Base-by-base conservation (phyloP, 2,329 filamentous ascomycete species). In the Sporothrix pseudoabietina region DNA sequence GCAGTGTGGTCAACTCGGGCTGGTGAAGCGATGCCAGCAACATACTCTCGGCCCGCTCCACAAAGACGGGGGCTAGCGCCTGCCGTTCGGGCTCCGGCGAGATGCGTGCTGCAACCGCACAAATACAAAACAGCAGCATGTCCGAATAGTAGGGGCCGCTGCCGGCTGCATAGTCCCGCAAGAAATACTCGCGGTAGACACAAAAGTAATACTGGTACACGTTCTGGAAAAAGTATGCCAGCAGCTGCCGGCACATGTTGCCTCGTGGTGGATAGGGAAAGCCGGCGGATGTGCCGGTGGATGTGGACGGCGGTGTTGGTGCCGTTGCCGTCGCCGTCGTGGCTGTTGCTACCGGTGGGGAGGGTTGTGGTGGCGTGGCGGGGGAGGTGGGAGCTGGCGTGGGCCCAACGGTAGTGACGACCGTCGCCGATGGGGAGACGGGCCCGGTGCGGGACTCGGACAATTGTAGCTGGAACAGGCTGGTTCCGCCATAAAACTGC, bases 181-280 rank as follows among this genome's bases (percentile, higher is more conserved):
- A 77, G 73, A 87, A 87, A 74, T 83, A 86, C 75, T 86, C 85
- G 41, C 85, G 81, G 74, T 87, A 86, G 1, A 87, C 79, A 72
- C 83, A 82, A 84, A 86, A 85, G 75, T 84, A 81, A 74, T 85
- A 85, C 49, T 84, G 82, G 69, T 86, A 87, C 30, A 85, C 82
- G 52, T 83, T 78, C 71, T 82, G 81, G 77, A 87, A 87, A 75
- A 86, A 87, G 3, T 79, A 80, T 0, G 83, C 82, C 83, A 86
- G 85, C 66, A 85, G 79, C 22, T 79, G 77, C 72, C 82, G 83
- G 14, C 82, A 85, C 19, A 81, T 82, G 30, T 84, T 81, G 69
- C 85, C 83, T 35, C 84, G 81, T 3, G 83, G 83, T n/a, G 80
- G 80, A 75, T 83, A 84, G 76, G 80, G 78, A 78, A 84, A 69